phyloP scores from a whole-genome alignment of 768 basidiomycete species.

The Lentinus tigrinus region DNA sequence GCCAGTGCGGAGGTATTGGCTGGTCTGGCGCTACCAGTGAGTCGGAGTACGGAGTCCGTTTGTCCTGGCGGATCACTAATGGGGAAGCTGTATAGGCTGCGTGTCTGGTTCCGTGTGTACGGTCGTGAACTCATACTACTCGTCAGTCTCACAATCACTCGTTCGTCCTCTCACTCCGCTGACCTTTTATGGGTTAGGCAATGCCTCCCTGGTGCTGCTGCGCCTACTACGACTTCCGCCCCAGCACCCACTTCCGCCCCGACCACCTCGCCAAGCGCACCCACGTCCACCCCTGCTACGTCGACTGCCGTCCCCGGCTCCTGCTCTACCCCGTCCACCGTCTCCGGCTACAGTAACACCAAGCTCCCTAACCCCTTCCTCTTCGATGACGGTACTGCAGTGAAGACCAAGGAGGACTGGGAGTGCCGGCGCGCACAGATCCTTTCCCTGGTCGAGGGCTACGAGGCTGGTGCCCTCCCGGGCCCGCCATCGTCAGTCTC shows the following conservation, averaged over 20 bases:
- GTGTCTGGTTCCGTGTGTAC: slow-evolving; percentile 17
- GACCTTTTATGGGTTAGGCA: slow-evolving; percentile 3
- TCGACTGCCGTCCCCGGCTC: slow-evolving; percentile 8
- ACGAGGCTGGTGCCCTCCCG: slow-evolving; percentile 53
- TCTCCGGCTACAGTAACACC: slow-evolving; percentile 35
- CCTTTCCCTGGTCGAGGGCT: slow-evolving; percentile 46
- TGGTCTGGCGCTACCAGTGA: slow-evolving; percentile 23
- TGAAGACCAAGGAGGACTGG: slow-evolving; percentile 47
- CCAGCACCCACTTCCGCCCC: neutral
- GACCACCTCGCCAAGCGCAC: neutral
- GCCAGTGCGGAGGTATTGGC: slow-evolving; percentile 24
- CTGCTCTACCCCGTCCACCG: slow-evolving; percentile 21
- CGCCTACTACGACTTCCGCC: neutral
- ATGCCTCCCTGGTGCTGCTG: slow-evolving; percentile 15
- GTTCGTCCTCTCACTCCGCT: neutral
- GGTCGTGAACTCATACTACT: slow-evolving; percentile 20
- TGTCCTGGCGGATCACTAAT: neutral
- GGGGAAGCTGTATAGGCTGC: slow-evolving; percentile 7
- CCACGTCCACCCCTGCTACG: neutral
- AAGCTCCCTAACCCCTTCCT: slow-evolving; percentile 56
- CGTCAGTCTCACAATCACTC: slow-evolving; percentile 2
- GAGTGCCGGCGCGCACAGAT: slow-evolving; percentile 51
- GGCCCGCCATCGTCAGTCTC: slow-evolving; percentile 45
- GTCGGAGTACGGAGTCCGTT: neutral
- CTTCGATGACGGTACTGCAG: slow-evolving; percentile 44